Evolutionary conservation across 2,329 filamentous ascomycete genomes (phyloP).

Genomic region (Verruconis gallopava): DNA sequence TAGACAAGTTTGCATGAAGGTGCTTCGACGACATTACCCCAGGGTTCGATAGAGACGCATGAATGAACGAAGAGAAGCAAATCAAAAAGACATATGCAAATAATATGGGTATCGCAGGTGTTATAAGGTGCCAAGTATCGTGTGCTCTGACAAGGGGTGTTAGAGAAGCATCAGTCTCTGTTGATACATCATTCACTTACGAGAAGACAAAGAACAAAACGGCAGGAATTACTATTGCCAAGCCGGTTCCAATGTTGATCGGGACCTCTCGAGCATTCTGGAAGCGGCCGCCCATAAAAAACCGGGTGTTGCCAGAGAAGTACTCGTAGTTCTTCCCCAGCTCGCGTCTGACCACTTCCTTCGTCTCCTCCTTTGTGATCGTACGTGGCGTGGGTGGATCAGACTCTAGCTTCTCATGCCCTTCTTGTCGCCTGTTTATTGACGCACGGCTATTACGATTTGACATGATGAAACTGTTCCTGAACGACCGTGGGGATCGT

Average conservation of each 20-base stretch:
- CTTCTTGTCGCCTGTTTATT: slow-evolving; percentile 29
- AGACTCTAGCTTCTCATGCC: slow-evolving; percentile 75
- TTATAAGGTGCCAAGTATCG: slow-evolving; percentile 76
- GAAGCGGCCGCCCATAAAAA: slow-evolving; percentile 72
- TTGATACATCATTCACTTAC: slow-evolving; percentile 27
- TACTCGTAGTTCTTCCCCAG: slow-evolving; percentile 75
- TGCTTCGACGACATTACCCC: slow-evolving; percentile 53
- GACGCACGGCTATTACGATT: slow-evolving; percentile 35
- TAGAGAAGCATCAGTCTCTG: background rate
- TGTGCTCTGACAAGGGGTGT: slow-evolving; percentile 41
- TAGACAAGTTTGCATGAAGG: slow-evolving; percentile 8
- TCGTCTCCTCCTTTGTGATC: slow-evolving; percentile 27
- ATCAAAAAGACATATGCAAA: slow-evolving; percentile 89
- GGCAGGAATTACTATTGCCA: slow-evolving; percentile 66
- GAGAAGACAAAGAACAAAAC: slow-evolving; percentile 77
- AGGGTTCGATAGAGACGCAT: slow-evolving; percentile 84
- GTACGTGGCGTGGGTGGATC: slow-evolving; percentile 61
- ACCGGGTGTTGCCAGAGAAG: slow-evolving; percentile 85
- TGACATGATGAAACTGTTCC: slow-evolving; percentile 60
- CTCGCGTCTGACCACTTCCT: slow-evolving; percentile 27
- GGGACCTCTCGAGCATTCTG: slow-evolving; percentile 82
- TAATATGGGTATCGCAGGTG: slow-evolving; percentile 74
- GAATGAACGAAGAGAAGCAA: slow-evolving; percentile 83
- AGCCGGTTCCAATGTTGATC: slow-evolving; percentile 75
- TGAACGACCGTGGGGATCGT: slow-evolving; percentile 63